Evolutionary conservation across 2,329 filamentous ascomycete species (phyloP), one percentile per base, ranked within the genome.

Genomic region (Balansia obtecta): DNA sequence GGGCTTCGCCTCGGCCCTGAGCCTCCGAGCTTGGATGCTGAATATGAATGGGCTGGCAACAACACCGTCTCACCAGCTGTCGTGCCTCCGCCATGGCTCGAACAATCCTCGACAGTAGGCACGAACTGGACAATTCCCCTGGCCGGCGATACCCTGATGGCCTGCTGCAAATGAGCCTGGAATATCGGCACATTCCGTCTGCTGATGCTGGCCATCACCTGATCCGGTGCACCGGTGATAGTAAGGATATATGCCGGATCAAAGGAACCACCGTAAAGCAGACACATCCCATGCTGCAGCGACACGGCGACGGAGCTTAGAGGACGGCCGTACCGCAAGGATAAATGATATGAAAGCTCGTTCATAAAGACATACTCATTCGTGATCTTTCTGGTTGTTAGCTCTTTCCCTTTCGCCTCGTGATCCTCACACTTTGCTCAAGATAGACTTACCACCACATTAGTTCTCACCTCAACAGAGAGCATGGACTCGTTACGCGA

Each of bases 191-290:
- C 81, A 64, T 91, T 93, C 54, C 88, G 80, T 63, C 86, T 85
- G 68, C 95, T 95, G 48, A 80, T 87, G 3, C 81, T 77, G 0
- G 86, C 79, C 53, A 83, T 82, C 2, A 93, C 70, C 55, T 87
- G 76, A 11, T 73, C 73, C 1, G 85, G 75, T 10, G 93, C 72
- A 0, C 87, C 82, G 37, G 77, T 83, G 52, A 95, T 77, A 34
- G 80, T 84, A 60, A 95, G 72, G 53, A 83, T 76, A 61, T 95
- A 96, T 18, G 87, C 86, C 3, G 87, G 85, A 47, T 89, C 84
- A 55, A 87, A 85, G 5, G 80, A 82, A 37, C 83, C 85, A 2
- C 80, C 85, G 53, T 91, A 83, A 50, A 88, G 71, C 57, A 95
- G 77, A 60, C 84, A 86, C 13, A 79, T 76, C 27, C 84, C 82